Base-by-base conservation (phyloP, 805 yeast genomes). In the Komagataella mondaviorum region DNA sequence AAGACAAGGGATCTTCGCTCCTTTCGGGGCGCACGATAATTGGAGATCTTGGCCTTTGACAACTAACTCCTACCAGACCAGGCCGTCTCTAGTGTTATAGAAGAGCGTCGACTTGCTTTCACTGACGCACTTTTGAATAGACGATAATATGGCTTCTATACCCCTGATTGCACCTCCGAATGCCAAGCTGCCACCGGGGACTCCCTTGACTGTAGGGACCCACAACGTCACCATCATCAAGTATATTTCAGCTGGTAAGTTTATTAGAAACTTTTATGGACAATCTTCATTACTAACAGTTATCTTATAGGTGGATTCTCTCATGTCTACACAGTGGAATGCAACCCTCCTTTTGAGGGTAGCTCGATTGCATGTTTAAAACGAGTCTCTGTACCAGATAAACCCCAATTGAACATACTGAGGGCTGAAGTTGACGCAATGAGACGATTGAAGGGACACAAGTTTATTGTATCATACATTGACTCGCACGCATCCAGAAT, bases 351-450 rank as follows among this genome's bases (percentile, higher is more conserved):
- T 3, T 78, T 78, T 54, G 71, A 75, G 14, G 80, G 78, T 17
- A 65, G 73, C 49, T 66, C 65, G 51, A 65, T 73, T 10, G 96
- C 91, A 4, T 93, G 98, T 63, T 72, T 93, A 60, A 93, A 93
- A 66, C 76, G 99, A 55, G 98, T 93, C n/a, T 83, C 83, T 36
- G 99, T 93, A 3, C 97, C 97, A 3, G 88, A 85, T 63, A 93
- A 93, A 66, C 77, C 81, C 60, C 85, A 85, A 50, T 73, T 93
- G 63, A 88, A 86, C 59, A 76, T 83, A 22, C 71, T 93, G 49
- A 72, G 98, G 55, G 96, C 95, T 45, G 99, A 93, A 65, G 99
- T 93, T 14, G 98, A 93, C 63, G 95, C 97, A 10, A 91, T 93
- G 98, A 86, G 88, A 66, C 73, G 96, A 23, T 71, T 93, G 39